Evolutionary conservation across 495 filamentous ascomycete species (phyloP).

Genomic region (Hyaloscypha bicolor): DNA sequence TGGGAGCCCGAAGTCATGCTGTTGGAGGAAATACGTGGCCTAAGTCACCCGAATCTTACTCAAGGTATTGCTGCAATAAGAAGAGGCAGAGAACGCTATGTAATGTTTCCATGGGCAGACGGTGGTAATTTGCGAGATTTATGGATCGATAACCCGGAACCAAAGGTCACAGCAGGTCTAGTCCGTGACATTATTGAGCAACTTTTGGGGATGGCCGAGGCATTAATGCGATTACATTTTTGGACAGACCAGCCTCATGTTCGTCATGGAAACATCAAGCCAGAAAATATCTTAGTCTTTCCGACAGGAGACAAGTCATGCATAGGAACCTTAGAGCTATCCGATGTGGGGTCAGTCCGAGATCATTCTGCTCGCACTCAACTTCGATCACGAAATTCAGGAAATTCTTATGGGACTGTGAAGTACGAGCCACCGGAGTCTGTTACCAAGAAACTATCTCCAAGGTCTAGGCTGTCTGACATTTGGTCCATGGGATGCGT

Average conservation of each 20-base stretch:
- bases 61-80: constrained; percentile 13
- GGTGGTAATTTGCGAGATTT: constrained; percentile 24
- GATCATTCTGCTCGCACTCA: too few relatives aligned
- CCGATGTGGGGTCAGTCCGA: too few relatives aligned
- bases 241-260: background rate
- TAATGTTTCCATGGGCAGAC: constrained; percentile 27
- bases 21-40: too few relatives aligned
- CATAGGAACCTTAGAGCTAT: constrained; percentile 10
- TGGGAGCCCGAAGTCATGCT: too few relatives aligned
- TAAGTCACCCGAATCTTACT: constrained; percentile 2
- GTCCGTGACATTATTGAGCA: background rate
- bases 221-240: too few relatives aligned
- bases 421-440: too few relatives aligned
- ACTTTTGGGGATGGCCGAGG: too few relatives aligned
- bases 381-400: too few relatives aligned
- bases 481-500: constrained; percentile 42
- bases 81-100: constrained; percentile 9
- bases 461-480: too few relatives aligned
- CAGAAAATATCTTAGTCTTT: constrained; percentile 11
- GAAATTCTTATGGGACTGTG: too few relatives aligned
- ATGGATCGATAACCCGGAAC: background rate
- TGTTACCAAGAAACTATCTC: too few relatives aligned
- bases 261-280: constrained; percentile 11
- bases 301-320: background rate
- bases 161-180: background rate